phyloP scores from a whole-genome alignment of 768 basidiomycete genomes.

The Leccinum subgranulosum region DNA sequence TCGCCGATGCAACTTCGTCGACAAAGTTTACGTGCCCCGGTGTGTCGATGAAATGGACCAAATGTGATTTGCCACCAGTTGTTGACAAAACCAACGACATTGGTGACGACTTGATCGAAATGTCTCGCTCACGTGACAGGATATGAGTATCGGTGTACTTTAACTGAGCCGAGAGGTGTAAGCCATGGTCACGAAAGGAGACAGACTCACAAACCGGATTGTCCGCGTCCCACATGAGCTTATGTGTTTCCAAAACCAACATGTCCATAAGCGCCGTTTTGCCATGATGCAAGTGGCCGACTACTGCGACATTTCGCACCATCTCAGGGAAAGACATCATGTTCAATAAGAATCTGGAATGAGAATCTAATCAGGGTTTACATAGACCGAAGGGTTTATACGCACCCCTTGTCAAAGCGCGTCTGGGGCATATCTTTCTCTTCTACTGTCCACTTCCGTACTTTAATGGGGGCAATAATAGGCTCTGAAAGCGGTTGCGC shows the following conservation, averaged over 20 bases:
- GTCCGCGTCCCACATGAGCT: slow-evolving; percentile 91
- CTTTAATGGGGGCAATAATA: slow-evolving; percentile 92
- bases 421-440: slow-evolving; percentile 96
- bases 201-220: slow-evolving; percentile 57
- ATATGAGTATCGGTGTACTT: slow-evolving; percentile 97
- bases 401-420: slow-evolving; percentile 95
- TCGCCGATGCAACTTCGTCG: slow-evolving; percentile 91
- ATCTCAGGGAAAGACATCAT: slow-evolving; percentile 90
- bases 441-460: slow-evolving; percentile 91
- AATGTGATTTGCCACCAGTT: slow-evolving; percentile 87
- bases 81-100: slow-evolving; percentile 89
- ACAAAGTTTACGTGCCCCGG: slow-evolving; percentile 98
- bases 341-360: slow-evolving; percentile 80
- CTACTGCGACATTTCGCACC: slow-evolving; percentile 94
- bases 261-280: slow-evolving; percentile 97
- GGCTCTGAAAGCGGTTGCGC: slow-evolving; percentile 93
- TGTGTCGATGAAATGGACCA: slow-evolving; percentile 93
- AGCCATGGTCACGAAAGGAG: slow-evolving; percentile 15
- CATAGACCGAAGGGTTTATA: not conserved
- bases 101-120: slow-evolving; percentile 95
- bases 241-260: slow-evolving; percentile 96
- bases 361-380: slow-evolving; percentile 8
- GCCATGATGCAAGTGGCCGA: slow-evolving; percentile 96
- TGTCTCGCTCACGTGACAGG: slow-evolving; percentile 81
- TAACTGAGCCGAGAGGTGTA: slow-evolving; percentile 45